Evolutionary conservation across 2,329 filamentous ascomycete genomes (phyloP).

Genomic region (Phyllosticta paracitricarpa): DNA sequence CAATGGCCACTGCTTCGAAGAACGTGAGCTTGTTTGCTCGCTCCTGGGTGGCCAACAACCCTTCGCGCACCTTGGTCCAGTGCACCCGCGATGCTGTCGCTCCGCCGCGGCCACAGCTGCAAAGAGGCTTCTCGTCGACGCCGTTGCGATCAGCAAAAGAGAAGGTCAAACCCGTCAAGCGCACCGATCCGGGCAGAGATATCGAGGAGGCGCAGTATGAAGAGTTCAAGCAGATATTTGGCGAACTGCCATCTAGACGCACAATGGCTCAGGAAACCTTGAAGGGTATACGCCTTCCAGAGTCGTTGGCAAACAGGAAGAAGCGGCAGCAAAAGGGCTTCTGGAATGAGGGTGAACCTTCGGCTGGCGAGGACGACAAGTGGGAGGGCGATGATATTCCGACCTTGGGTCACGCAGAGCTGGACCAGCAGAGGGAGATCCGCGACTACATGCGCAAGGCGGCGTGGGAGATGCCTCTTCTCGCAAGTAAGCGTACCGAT

Average conservation of each 20-base stretch:
- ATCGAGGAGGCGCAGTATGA: conserved; percentile 1
- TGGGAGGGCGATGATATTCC: conserved; percentile 70
- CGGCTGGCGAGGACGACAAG: conserved; percentile 17
- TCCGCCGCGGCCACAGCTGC: conserved; percentile 2
- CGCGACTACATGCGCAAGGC: conserved; percentile 79
- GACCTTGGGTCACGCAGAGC: conserved; percentile 69
- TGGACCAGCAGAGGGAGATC: conserved; percentile 80
- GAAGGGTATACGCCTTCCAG: not conserved
- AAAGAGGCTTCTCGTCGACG: conserved; percentile 5
- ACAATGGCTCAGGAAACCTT: not conserved
- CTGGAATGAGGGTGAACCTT: conserved; percentile 26
- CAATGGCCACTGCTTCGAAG: conserved; percentile 10
- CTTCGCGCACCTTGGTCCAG: not conserved
- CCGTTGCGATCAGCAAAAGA: conserved; percentile 4
- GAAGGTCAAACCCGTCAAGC: not conserved
- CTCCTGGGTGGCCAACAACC: not conserved
- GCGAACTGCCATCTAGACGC: conserved; percentile 1
- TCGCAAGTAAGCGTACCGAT: conserved; percentile 58
- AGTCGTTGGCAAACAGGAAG: conserved; percentile 1
- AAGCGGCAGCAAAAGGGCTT: conserved; percentile 17
- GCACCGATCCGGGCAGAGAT: not conserved
- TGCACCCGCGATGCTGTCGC: not conserved
- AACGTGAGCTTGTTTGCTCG: conserved; percentile 8
- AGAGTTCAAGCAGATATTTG: conserved; percentile 5
- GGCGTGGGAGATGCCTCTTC: conserved; percentile 91